Evolutionary conservation across 805 yeast species (phyloP).

Genomic region (Candida ulmi): DNA sequence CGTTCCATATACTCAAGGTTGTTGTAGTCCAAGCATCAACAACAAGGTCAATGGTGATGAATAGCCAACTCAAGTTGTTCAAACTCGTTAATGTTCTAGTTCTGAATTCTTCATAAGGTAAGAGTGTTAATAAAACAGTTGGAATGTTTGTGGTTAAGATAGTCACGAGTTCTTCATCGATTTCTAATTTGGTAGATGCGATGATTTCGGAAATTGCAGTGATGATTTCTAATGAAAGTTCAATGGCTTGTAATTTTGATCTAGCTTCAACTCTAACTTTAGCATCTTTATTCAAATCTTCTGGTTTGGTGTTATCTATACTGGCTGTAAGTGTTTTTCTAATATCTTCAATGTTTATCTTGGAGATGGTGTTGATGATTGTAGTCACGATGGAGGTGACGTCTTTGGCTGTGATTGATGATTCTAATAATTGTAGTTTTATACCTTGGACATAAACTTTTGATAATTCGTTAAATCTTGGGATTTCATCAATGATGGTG

Average conservation of each 20-base stretch:
- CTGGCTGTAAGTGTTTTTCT: constrained; percentile 21
- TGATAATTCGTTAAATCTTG: constrained; percentile 27
- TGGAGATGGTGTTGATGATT: constrained; percentile 22
- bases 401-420: constrained; percentile 15
- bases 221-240: constrained; percentile 66
- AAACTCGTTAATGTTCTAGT: constrained; percentile 58
- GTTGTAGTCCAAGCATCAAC: constrained; percentile 11
- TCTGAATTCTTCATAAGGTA: constrained; percentile 39
- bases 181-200: constrained; percentile 23
- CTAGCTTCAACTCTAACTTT: constrained; percentile 40
- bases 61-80: constrained; percentile 67
- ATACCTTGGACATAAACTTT: constrained; percentile 32
- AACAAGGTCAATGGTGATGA: constrained; percentile 12
- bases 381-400: constrained; percentile 21
- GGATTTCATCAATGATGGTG: constrained; percentile 6
- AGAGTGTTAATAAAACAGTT: constrained; percentile 34
- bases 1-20: constrained; percentile 7
- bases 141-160: constrained; percentile 23
- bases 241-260: constrained; percentile 55
- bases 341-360: constrained; percentile 28
- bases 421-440: constrained; percentile 30
- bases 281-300: constrained; percentile 28
- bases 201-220: constrained; percentile 66
- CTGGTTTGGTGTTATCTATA: constrained; percentile 28
- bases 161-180: constrained; percentile 9